phyloP scores from a whole-genome alignment of 371 early-diverging fungal genomes.

The Gilbertella persicaria region DNA sequence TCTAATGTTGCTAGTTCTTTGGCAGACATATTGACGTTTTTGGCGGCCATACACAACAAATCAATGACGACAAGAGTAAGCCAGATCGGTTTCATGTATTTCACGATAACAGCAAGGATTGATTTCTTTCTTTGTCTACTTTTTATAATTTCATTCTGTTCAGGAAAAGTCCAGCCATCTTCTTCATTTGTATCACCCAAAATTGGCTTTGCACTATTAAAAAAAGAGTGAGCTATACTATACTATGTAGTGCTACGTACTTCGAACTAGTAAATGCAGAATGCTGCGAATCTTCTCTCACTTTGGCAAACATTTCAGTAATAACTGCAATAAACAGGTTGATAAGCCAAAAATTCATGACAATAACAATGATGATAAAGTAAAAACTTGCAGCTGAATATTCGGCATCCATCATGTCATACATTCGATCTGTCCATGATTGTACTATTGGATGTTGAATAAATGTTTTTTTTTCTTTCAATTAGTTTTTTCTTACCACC shows the following conservation, averaged over 20 bases:
- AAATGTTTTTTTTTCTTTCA: not conserved
- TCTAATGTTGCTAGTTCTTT: slow-evolving; percentile 31
- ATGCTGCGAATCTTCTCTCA: slow-evolving; percentile 67
- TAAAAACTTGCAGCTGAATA: slow-evolving; percentile 59
- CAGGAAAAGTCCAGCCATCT: slow-evolving; percentile 49
- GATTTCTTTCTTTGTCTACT: slow-evolving; percentile 18
- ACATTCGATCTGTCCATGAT: slow-evolving; percentile 75
- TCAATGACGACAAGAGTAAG: slow-evolving; percentile 50
- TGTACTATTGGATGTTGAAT: no score
- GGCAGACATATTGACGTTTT: slow-evolving; percentile 40
- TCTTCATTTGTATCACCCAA: slow-evolving; percentile 47
- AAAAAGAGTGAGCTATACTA: not conserved
- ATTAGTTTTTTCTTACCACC: slow-evolving; percentile 34
- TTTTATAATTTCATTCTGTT: slow-evolving; percentile 1
- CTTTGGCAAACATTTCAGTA: slow-evolving; percentile 73
- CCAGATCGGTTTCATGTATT: slow-evolving; percentile 51
- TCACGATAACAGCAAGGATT: slow-evolving; percentile 20
- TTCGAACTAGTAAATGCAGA: slow-evolving; percentile 62
- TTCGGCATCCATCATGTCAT: slow-evolving; percentile 69
- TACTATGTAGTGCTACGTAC: slow-evolving; percentile 19
- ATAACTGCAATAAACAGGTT: slow-evolving; percentile 75
- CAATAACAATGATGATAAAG: slow-evolving; percentile 62
- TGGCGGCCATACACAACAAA: slow-evolving; percentile 57
- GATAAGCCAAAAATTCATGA: slow-evolving; percentile 73
- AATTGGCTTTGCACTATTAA: slow-evolving; percentile 37